Conservation (phyloP, 176 grass and related monocot species). For the Bromus sterilis region DNA sequence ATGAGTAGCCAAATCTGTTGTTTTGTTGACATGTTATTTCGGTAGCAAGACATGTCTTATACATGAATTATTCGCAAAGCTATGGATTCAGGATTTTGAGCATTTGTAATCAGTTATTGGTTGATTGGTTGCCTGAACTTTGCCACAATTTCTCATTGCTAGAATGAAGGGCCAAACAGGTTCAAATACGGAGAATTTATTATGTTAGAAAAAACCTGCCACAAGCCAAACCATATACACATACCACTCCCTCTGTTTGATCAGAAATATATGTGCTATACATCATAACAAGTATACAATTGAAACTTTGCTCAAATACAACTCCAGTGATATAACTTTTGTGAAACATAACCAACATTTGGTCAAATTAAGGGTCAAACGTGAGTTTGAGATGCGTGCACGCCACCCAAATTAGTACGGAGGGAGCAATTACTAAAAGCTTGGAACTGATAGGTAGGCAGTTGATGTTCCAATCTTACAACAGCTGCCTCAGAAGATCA, state of each 20-base stretch:
- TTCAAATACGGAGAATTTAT: not conserved
- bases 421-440: no score
- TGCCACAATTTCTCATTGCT: not conserved
- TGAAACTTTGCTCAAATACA: no score
- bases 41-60: not conserved
- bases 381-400: no score
- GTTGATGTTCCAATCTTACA: not conserved
- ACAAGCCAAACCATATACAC: not conserved
- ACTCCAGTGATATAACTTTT: no score
- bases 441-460: not conserved
- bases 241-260: no score
- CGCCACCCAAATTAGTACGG: no score
- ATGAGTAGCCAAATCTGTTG: conserved; percentile 5
- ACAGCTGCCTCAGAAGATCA: not conserved
- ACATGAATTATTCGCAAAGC: not conserved
- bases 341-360: no score
- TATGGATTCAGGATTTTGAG: not conserved
- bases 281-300: no score
- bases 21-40: conserved; percentile 21
- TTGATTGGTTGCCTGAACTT: not conserved
- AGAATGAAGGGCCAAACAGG: not conserved
- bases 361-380: no score
- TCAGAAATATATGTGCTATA: no score
- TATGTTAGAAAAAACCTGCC: not conserved
- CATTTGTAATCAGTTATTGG: not conserved